Percentiles rank a stretch among this genome's conserved stretches.
These are phyloP conservation scores for Trichoderma sp. DNA, from an alignment of 2,329 filamentous ascomycete genomes.

Conservation along the genomic window DNA sequence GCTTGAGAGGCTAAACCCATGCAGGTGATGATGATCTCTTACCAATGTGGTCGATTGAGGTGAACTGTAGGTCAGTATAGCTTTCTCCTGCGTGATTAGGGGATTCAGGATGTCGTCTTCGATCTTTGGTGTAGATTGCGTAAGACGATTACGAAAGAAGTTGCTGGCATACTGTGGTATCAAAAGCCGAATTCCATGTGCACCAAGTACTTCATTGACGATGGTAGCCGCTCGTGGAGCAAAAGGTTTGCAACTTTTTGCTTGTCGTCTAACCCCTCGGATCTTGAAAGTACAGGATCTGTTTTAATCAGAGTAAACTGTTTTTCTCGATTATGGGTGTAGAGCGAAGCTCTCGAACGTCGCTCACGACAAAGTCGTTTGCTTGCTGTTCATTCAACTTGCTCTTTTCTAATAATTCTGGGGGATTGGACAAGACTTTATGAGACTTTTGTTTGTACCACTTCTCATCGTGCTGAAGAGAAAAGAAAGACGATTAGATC, in stretches of 20 bases:
- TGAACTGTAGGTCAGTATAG: neutral
- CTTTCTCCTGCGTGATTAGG: neutral
- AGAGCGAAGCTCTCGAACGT: neutral
- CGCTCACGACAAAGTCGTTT: neutral
- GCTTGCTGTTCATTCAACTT: neutral
- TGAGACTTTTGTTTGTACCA: neutral
- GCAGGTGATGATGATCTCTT: neutral
- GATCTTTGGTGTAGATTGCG: neutral
- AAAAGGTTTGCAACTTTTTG: neutral
- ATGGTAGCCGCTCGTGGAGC: neutral
- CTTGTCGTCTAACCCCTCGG: neutral
- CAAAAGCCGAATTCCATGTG: neutral
- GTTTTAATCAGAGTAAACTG: neutral
- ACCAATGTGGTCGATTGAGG: neutral
- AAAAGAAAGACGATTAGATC: neutral
- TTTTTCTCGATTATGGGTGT: neutral
- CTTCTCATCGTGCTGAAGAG: neutral
- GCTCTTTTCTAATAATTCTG: neutral
- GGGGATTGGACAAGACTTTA: neutral
- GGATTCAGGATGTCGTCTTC: neutral
- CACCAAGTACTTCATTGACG: neutral
- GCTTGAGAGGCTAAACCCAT: neutral
- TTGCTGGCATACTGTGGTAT: neutral
- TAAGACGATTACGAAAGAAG: neutral
- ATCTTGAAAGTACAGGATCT: rapidly evolving